Evolutionary conservation across 352 stramenopile species (phyloP), one percentile per base, ranked within the genome.

Genomic region (Thalassiosira exigua): DNA sequence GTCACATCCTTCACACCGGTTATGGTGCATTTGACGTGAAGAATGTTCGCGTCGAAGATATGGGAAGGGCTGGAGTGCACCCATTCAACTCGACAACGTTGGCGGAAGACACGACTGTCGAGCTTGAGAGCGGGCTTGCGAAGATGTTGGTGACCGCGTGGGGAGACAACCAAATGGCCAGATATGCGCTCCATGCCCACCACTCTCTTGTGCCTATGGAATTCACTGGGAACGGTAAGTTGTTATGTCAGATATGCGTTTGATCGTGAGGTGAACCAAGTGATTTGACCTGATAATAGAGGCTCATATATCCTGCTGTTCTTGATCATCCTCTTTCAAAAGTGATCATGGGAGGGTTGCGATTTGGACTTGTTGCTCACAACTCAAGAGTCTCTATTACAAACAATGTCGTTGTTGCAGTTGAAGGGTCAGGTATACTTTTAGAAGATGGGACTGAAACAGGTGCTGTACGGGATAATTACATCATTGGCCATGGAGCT

Each of bases 1-100:
- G 52, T 1, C 71, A 80, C 33, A 58, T 80, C 22, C 17, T 80
- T 26, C 64, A 80, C 30, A 80, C 71, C n/a, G 71, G 71, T 53
- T 29, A 3, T 26, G 71, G 71, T 1, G 3, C 36, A 19, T 75
- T 80, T 56, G 53, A 75, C 19, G 32, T 80, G 3, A 27, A 48
- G 4, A 62, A 80, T 42, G 52, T 54, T 4, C 17, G 64, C 19
- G 29, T 80, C 39, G 50, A 75, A 19, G 24, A 69, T 17, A 57
- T 69, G 4, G 71, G 71, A 1, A 14, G 71, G 1, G 64, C 71
- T 0, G 69, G 32, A 4, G 69, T 32, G 19, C 39, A 75, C 17
- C 1, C 44, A 0, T 48, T 80, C 33, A 41, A 75, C 33, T 64
- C n/a, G 21, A 80, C 71, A 3, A 27, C 53, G 0, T 42, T 79